Evolutionary conservation across 306 rosid species (phyloP), one percentile per base, ranked within the genome.

Genomic region (Fragaria iinumae): DNA sequence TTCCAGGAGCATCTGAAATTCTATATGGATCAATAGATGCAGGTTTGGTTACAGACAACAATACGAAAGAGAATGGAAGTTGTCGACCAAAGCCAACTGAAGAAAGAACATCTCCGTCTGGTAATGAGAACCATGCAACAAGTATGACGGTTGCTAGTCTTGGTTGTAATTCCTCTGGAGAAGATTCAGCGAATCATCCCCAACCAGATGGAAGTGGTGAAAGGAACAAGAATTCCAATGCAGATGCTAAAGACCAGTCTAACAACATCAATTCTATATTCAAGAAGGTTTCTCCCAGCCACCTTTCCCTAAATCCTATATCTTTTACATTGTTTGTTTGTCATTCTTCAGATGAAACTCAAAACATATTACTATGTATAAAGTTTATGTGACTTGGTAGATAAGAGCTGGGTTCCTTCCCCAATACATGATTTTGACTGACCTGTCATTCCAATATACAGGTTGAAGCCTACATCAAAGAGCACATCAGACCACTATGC

Each of bases 401-500:
- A 32, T 32, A 3, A 13, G 38, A 71, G 36, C 27, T 32, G 13
- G n/a, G n/a, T 71, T 13, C 56, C 32, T 44, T 67, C 53, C 23
- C 52, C 13, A 34, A 18, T 44, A 17, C 12, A 32, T 69, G 66
- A 29, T 77, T 25, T 49, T 0, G 43, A 59, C 55, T 27, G 20
- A 82, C 67, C 44, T 66, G 55, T 66, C 48, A 65, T 75, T 78
- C 57, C 72, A 77, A 76, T 72, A 34, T 70, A 53, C 87, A 92
- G 99, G 99, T 96, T 52, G 98, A 90, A 86, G 91, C 93, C 29
- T 96, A 92, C 84, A 83, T 96, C 80, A 96, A 96, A 82, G 97
- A 96, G 84, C 99, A 96, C 80, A 77, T 96, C 80, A 88, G 99
- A 79, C 97, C 96, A 53, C 85, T 96, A 80, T 92, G 97, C 89